Conservation (phyloP, 352 stramenopile genomes). For the Phytophthora pluvialis region DNA sequence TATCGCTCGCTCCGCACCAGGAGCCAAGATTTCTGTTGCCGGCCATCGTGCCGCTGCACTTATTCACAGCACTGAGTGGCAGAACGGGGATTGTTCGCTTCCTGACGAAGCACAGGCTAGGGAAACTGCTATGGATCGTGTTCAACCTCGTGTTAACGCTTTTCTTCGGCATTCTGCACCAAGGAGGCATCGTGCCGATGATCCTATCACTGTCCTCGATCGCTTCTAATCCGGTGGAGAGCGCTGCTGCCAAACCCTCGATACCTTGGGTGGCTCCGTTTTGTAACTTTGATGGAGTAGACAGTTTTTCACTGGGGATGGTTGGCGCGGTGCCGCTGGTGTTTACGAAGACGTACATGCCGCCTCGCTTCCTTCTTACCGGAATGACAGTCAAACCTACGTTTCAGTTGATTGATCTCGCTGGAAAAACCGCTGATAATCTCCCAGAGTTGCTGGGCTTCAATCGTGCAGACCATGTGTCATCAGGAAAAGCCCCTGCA, state of each 20-base stretch:
- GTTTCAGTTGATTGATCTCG: conserved; percentile 64
- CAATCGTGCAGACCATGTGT: not conserved
- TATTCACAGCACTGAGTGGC: conserved; percentile 48
- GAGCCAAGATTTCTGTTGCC: conserved; percentile 93
- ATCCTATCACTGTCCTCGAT: conserved; percentile 50
- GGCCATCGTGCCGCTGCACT: conserved; percentile 82
- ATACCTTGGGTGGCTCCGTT: conserved; percentile 27
- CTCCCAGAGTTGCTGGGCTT: conserved; percentile 17
- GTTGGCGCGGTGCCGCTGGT: conserved; percentile 44
- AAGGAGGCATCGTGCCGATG: conserved; percentile 72
- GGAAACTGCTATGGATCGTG: conserved; percentile 44
- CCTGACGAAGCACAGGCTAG: conserved; percentile 24
- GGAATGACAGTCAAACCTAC: conserved; percentile 17
- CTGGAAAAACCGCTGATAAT: conserved; percentile 31
- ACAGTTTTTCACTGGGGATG: conserved; percentile 7
- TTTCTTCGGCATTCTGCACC: conserved; percentile 77
- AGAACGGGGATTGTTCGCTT: conserved; percentile 27
- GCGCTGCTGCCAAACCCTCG: not conserved
- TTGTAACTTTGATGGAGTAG: conserved; percentile 37
- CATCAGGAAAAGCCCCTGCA: not conserved
- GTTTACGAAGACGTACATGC: conserved; percentile 86
- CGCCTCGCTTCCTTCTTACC: conserved; percentile 73
- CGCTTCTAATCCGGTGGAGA: conserved; percentile 5
- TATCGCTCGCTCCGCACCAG: conserved; percentile 95
- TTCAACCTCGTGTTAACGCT: conserved; percentile 63